Evolutionary conservation across 2,329 filamentous ascomycete genomes (phyloP).

Genomic region (Fusarium dlaminii): DNA sequence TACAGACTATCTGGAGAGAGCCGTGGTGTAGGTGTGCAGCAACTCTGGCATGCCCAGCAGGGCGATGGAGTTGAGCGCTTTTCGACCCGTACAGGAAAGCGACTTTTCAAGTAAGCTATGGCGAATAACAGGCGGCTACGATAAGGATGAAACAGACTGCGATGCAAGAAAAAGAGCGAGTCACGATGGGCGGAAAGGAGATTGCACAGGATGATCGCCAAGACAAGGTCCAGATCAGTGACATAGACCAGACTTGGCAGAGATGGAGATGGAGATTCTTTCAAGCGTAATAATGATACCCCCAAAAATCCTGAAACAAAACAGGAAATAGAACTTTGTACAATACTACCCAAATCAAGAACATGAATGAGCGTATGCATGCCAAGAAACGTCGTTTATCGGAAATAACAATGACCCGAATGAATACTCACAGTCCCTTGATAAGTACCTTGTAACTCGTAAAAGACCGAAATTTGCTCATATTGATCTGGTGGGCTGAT

Average conservation of each 20-base stretch:
- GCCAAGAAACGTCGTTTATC: neutral
- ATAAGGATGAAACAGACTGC: neutral
- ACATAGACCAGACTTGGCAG: neutral
- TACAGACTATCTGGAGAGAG: slow-evolving; percentile 72
- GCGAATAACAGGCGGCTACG: neutral
- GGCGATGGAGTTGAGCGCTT: slow-evolving; percentile 69
- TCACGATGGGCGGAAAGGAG: neutral
- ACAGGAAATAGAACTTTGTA: slow-evolving; percentile 19
- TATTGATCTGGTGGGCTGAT: neutral
- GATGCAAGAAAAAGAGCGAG: neutral
- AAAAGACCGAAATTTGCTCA: slow-evolving; percentile 1
- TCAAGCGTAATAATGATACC: slow-evolving; percentile 35
- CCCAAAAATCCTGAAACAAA: slow-evolving; percentile 6
- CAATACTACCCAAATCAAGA: neutral
- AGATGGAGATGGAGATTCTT: slow-evolving; percentile 7
- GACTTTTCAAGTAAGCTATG: slow-evolving; percentile 61
- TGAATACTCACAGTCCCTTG: neutral
- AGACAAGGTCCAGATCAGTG: neutral
- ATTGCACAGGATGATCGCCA: neutral
- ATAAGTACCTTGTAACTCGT: neutral
- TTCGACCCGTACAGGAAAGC: slow-evolving; percentile 60
- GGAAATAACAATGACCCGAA: neutral
- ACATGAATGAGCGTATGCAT: neutral
- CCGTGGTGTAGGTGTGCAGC: slow-evolving; percentile 68
- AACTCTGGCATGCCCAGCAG: slow-evolving; percentile 70